phyloP scores from a whole-genome alignment of 495 filamentous ascomycete species.

The Penicillium canescens region DNA sequence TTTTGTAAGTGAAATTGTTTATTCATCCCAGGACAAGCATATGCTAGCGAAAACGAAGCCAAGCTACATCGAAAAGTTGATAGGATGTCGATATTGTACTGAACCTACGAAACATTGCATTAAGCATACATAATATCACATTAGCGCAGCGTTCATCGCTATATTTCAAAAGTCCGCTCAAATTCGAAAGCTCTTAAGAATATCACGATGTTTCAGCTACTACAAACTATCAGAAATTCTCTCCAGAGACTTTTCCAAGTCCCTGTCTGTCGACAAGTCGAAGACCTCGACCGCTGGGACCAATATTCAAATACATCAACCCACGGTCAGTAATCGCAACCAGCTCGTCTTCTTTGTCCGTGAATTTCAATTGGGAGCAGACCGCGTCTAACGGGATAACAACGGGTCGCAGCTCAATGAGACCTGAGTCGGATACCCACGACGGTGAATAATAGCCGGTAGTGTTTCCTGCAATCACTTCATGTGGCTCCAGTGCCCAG shows the following conservation, averaged over 20 bases:
- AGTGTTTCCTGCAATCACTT: conserved; percentile 29
- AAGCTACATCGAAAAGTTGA: no score
- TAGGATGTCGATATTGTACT: no score
- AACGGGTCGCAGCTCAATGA: conserved; percentile 35
- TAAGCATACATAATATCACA: no score
- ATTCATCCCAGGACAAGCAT: no score
- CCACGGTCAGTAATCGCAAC: conserved; percentile 49
- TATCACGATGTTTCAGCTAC: no score
- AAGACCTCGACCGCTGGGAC: conserved; percentile 14
- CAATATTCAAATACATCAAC: conserved; percentile 40
- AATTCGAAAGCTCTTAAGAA: neutral
- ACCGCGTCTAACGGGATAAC: conserved; percentile 40
- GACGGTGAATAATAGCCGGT: conserved; percentile 33
- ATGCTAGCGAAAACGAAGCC: no score
- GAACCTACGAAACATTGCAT: no score
- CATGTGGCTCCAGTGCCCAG: conserved; percentile 44
- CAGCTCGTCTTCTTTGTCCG: conserved; percentile 40
- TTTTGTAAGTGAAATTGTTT: no score
- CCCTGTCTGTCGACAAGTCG: neutral
- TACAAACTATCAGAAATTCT: no score
- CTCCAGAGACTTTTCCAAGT: neutral
- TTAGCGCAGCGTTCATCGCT: no score
- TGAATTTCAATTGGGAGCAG: conserved; percentile 40
- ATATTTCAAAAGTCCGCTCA: neutral
- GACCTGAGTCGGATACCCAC: conserved; percentile 18